Evolutionary conservation across 1,284 basidiomycete species (phyloP).

Genomic region (Cronartium quercuum): DNA sequence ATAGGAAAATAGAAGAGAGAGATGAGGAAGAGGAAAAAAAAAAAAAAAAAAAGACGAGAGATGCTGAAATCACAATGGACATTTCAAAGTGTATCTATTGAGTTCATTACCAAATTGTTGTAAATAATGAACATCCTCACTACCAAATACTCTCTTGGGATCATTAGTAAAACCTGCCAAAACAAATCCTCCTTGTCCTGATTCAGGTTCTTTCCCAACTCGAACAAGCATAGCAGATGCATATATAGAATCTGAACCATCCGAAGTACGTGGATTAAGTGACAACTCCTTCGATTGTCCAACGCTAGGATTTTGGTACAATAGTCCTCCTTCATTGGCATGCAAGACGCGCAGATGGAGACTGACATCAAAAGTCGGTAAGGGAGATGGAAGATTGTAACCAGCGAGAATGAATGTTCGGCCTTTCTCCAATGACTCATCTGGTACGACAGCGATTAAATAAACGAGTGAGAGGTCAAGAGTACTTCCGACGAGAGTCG

Average conservation of each 20-base stretch:
- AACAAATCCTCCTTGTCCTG: conserved; percentile 12
- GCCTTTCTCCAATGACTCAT: neutral
- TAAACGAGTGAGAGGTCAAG: conserved; percentile 34
- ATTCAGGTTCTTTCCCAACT: conserved; percentile 1
- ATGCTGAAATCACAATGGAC: neutral
- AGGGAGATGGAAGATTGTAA: conserved; percentile 13
- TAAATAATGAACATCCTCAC: conserved; percentile 25
- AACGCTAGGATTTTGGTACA: conserved; percentile 36
- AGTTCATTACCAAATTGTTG: conserved; percentile 26
- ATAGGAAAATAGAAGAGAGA: neutral
- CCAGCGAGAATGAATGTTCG: conserved; percentile 17
- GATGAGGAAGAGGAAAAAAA: neutral
- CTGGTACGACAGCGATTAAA: conserved; percentile 7
- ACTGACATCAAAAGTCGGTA: conserved; percentile 12
- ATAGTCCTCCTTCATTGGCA: conserved; percentile 10
- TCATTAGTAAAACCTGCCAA: conserved; percentile 32
- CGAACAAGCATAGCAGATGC: conserved; percentile 30
- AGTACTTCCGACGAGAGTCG: conserved; percentile 14
- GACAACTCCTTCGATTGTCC: neutral
- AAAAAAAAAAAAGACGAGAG: too few relatives aligned
- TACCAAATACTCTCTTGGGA: conserved; percentile 33
- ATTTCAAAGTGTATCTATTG: conserved; percentile 9
- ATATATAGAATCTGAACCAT: neutral
- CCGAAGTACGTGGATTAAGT: neutral
- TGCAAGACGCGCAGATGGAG: conserved; percentile 22